These are phyloP conservation scores for Adansonia digitata DNA, from an alignment of 345 rosid genomes.

Conservation along the genomic window DNA sequence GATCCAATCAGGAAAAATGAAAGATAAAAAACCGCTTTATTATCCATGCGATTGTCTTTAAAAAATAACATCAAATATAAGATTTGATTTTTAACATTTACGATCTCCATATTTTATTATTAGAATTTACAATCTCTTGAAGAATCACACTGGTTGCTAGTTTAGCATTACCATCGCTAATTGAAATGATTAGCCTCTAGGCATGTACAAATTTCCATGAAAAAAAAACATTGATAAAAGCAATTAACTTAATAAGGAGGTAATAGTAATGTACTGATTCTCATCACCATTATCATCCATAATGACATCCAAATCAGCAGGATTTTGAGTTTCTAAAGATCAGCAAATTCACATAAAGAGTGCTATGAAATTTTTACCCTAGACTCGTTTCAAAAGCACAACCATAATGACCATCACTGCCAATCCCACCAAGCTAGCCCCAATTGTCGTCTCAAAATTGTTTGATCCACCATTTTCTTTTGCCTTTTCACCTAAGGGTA, in stretches of 20 bases:
- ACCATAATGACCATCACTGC: slow-evolving; percentile 55
- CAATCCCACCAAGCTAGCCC: slow-evolving; percentile 48
- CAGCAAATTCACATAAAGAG: slow-evolving; percentile 32
- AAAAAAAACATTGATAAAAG: not conserved
- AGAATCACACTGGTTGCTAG: not conserved
- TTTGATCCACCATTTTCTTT: slow-evolving; percentile 25
- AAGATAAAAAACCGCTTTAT: too few species aligned
- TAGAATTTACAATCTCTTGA: too few species aligned
- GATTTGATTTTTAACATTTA: too few species aligned
- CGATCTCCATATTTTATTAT: too few species aligned
- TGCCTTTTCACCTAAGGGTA: slow-evolving; percentile 24
- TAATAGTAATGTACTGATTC: not conserved
- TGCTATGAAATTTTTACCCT: slow-evolving; percentile 3
- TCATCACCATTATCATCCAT: not conserved
- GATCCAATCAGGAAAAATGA: too few species aligned
- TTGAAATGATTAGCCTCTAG: not conserved
- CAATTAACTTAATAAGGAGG: not conserved
- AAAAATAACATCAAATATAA: too few species aligned
- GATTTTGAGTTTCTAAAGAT: slow-evolving; percentile 7
- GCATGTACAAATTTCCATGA: not conserved
- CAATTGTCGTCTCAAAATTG: slow-evolving; percentile 26
- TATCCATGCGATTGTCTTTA: too few species aligned
- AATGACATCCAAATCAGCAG: not conserved
- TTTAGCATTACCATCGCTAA: not conserved
- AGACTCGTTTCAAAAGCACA: slow-evolving; percentile 57